Conservation (phyloP, 2,329 filamentous ascomycete species). For the Purpureocillium takamizusanense region DNA sequence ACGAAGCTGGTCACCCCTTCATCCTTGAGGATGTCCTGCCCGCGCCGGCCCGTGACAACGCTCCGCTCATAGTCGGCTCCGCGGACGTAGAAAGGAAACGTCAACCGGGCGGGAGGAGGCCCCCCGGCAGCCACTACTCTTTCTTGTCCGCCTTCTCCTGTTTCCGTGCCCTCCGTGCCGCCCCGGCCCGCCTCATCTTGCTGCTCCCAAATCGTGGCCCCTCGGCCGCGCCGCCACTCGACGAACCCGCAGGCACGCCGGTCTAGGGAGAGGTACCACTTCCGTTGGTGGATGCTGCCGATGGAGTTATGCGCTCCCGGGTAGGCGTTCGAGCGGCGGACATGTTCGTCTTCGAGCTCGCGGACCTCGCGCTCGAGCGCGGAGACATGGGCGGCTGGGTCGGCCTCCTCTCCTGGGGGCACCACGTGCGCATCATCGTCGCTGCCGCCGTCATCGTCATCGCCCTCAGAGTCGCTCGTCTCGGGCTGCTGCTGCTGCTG, state of each 20-base stretch:
- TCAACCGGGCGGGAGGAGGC: slow-evolving; percentile 15
- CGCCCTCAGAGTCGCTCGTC: slow-evolving; percentile 13
- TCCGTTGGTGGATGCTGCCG: slow-evolving; percentile 56
- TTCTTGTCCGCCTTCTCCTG: too few species aligned
- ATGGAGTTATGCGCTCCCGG: slow-evolving; percentile 56
- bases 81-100: slow-evolving; percentile 52
- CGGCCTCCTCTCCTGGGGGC: slow-evolving; percentile 7
- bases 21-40: slow-evolving; percentile 50
- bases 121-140: too few species aligned
- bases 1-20: slow-evolving; percentile 50
- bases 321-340: slow-evolving; percentile 56
- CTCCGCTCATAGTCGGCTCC: slow-evolving; percentile 56
- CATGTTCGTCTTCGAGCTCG: slow-evolving; percentile 41
- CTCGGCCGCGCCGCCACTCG: slow-evolving; percentile 17
- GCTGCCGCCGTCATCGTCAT: slow-evolving; percentile 2
- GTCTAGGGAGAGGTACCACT: slow-evolving; percentile 59
- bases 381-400: slow-evolving; percentile 13
- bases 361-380: slow-evolving; percentile 30
- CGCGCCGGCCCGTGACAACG: slow-evolving; percentile 53
- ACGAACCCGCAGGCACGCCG: slow-evolving; percentile 48
- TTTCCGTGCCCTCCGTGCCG: background rate
- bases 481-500: slow-evolving; percentile 8
- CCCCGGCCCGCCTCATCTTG: background rate
- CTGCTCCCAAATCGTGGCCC: slow-evolving; percentile 8
- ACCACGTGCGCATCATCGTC: slow-evolving; percentile 12